phyloP scores from a whole-genome alignment of 768 basidiomycete species.

The Hypsizygus marmoreus region DNA sequence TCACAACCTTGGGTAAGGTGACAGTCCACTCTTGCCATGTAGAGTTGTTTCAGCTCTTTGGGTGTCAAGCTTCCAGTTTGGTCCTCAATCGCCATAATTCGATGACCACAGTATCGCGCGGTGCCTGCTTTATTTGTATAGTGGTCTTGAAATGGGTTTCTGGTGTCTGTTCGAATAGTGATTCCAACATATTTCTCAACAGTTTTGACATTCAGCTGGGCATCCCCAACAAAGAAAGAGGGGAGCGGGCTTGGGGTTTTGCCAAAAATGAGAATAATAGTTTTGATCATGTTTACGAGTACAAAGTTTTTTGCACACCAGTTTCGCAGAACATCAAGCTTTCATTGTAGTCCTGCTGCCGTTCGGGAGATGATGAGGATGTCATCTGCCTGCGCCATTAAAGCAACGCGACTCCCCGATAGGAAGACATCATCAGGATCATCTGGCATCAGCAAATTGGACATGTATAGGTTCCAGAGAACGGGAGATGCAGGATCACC shows the following conservation, averaged over 20 bases:
- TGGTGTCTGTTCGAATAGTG: conserved; percentile 8
- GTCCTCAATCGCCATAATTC: conserved; percentile 16
- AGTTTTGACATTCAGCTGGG: too few relatives aligned
- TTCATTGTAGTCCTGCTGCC: too few relatives aligned
- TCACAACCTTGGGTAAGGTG: conserved; percentile 25
- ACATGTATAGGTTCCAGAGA: background rate
- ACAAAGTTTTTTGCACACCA: too few relatives aligned
- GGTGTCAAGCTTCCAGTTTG: conserved; percentile 18
- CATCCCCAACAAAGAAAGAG: too few relatives aligned
- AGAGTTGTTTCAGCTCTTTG: conserved; percentile 16
- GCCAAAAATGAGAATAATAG: conserved; percentile 2
- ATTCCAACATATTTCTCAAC: conserved; percentile 20
- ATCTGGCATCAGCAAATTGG: background rate
- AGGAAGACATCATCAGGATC: conserved; percentile 4
- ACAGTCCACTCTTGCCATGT: conserved; percentile 23
- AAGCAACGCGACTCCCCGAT: conserved; percentile 9
- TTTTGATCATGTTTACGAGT: conserved; percentile 10
- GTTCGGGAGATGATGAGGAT: too few relatives aligned
- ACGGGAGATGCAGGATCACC: background rate
- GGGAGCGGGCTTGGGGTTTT: too few relatives aligned
- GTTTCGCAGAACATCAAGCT: too few relatives aligned
- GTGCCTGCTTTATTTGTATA: conserved; percentile 16
- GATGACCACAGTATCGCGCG: conserved; percentile 17
- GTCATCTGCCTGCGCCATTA: too few relatives aligned
- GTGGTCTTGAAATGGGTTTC: conserved; percentile 15